Conservation (phyloP, 805 yeast genomes). For the Kodamaea fukazawae region DNA sequence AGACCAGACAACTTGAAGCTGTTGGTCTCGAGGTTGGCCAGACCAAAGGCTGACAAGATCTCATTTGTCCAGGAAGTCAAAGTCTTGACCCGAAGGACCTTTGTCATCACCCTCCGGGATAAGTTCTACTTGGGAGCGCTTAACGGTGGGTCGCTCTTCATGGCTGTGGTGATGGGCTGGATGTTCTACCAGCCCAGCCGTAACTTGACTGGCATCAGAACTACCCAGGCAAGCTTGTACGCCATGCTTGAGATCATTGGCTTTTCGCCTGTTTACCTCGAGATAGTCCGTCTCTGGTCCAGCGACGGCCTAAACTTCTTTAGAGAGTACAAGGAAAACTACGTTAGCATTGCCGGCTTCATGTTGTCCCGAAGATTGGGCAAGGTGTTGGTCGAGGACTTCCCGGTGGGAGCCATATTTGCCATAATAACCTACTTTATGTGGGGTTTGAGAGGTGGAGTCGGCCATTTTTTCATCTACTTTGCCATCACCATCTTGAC, state of each 20-base stretch:
- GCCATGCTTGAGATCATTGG: conserved; percentile 24
- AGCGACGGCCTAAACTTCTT: conserved; percentile 23
- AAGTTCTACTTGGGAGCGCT: conserved; percentile 19
- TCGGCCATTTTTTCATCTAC: conserved; percentile 52
- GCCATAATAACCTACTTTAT: conserved; percentile 23
- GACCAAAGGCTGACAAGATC: conserved; percentile 15
- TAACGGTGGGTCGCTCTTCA: conserved; percentile 19
- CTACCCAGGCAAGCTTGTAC: conserved; percentile 22
- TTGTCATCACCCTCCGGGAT: conserved; percentile 20
- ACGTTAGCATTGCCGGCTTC: conserved; percentile 23
- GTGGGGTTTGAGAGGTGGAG: conserved; percentile 26
- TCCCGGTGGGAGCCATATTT: conserved; percentile 22
- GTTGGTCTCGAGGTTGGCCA: conserved; percentile 12
- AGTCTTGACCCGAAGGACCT: conserved; percentile 20
- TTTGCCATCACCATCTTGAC: conserved; percentile 58
- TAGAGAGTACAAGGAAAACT: conserved; percentile 24
- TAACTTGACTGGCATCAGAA: conserved; percentile 21
- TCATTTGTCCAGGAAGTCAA: conserved; percentile 19
- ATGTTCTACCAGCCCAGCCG: conserved; percentile 21
- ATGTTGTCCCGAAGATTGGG: conserved; percentile 23
- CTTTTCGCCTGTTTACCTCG: conserved; percentile 24
- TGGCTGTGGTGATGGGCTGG: conserved; percentile 23
- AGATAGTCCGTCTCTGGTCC: conserved; percentile 23
- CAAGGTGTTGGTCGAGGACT: conserved; percentile 21
- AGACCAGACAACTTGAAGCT: neutral